These are phyloP conservation scores for Aureobasidium uvarum DNA, from an alignment of 2,329 filamentous ascomycete species.

Conservation along the genomic window DNA sequence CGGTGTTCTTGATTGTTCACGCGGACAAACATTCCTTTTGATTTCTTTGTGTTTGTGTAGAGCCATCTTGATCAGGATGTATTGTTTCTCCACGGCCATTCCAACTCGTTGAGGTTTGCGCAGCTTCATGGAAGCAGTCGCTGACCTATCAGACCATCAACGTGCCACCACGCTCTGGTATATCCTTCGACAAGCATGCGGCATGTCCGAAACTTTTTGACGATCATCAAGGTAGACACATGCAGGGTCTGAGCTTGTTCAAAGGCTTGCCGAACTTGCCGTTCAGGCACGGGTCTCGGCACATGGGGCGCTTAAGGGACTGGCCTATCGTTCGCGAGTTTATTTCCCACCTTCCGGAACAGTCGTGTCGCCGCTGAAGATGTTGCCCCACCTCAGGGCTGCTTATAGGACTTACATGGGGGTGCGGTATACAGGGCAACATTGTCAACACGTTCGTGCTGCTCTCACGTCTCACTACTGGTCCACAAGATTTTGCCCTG, in stretches of 20 bases:
- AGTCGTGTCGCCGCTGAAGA: background rate
- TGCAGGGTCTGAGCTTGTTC: constrained; percentile 11
- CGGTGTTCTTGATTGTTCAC: background rate
- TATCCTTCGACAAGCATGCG: background rate
- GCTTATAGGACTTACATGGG: no score
- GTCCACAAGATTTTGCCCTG: background rate
- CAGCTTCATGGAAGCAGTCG: background rate
- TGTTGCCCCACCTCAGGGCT: background rate
- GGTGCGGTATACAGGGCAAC: background rate
- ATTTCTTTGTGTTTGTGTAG: background rate
- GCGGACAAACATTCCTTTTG: background rate
- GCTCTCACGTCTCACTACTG: background rate
- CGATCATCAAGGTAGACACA: background rate
- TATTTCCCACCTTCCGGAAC: background rate
- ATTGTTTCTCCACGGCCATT: background rate
- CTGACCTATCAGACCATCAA: background rate
- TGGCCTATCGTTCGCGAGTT: background rate
- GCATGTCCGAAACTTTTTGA: background rate
- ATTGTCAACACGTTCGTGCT: background rate
- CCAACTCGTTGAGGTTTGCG: background rate
- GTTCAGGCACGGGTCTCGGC: background rate
- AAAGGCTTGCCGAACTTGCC: constrained; percentile 1
- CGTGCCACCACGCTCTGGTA: background rate
- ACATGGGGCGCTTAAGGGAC: background rate
- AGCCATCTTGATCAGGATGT: background rate